phyloP scores from a whole-genome alignment of 2,329 filamentous ascomycete genomes.

The Diaporthe vexans region DNA sequence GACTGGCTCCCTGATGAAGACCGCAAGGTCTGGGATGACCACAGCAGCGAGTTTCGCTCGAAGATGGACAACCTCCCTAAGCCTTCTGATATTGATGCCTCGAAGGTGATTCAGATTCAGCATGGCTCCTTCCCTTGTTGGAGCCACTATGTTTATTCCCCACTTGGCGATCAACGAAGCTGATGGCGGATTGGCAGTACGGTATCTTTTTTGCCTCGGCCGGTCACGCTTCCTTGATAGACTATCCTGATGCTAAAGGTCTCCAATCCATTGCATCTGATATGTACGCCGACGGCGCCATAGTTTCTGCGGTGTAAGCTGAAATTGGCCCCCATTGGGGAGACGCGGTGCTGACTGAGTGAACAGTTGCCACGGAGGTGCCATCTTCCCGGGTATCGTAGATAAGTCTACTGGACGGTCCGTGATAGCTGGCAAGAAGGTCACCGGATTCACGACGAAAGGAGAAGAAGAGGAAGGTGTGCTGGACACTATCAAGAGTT shows the following conservation, averaged over 20 bases:
- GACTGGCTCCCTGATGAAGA: constrained; percentile 6
- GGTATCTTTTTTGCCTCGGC: constrained; percentile 14
- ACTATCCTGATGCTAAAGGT: constrained; percentile 13
- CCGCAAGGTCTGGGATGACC: constrained; percentile 2
- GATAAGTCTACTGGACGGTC: neutral
- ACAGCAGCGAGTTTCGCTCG: constrained; percentile 6
- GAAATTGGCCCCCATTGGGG: no score
- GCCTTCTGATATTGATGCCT: constrained; percentile 2
- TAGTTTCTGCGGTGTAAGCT: neutral
- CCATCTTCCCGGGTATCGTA: neutral
- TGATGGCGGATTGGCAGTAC: neutral
- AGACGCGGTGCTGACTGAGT: neutral
- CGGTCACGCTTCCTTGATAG: neutral
- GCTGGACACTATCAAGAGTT: neutral
- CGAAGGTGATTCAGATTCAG: neutral
- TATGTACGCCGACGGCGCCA: neutral
- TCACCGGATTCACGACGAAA: neutral
- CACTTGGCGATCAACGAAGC: neutral
- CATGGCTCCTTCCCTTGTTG: neutral
- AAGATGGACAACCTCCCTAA: constrained; percentile 7
- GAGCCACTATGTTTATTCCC: no score
- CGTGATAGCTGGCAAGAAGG: neutral
- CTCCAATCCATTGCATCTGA: neutral
- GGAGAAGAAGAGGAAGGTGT: constrained; percentile 8
- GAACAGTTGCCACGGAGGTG: neutral